phyloP scores from a whole-genome alignment of 352 stramenopile genomes.

The Pythium aristosporum region DNA sequence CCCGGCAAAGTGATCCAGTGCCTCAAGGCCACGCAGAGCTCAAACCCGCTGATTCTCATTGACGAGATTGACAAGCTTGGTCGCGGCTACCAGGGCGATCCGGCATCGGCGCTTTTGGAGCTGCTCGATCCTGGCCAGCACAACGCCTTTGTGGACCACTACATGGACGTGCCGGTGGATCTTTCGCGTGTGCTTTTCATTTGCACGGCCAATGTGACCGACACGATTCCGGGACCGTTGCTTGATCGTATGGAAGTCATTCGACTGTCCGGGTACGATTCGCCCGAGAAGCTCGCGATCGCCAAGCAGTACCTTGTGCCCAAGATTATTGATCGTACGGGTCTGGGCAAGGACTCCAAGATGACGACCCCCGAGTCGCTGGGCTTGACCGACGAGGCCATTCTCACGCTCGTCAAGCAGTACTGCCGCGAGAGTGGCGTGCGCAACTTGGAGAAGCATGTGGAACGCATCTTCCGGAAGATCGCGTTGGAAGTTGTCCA shows the following conservation, averaged over 20 bases:
- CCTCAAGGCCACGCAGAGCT: constrained; percentile 96
- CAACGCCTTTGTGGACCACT: constrained; percentile 97
- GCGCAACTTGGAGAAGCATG: constrained; percentile 97
- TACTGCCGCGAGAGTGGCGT: constrained; percentile 98
- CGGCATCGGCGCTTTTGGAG: constrained; percentile 95
- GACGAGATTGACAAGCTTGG: constrained; percentile 95
- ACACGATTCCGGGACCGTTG: constrained; percentile 96
- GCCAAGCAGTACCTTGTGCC: constrained; percentile 97
- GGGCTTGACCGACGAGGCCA: constrained; percentile 91
- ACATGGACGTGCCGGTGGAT: constrained; percentile 98
- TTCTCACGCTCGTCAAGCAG: constrained; percentile 84
- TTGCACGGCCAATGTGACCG: constrained; percentile 96
- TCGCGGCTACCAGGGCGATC: constrained; percentile 91
- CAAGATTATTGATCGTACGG: constrained; percentile 94
- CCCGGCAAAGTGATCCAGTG: constrained; percentile 99
- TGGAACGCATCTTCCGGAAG: constrained; percentile 99
- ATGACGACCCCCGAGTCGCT: constrained; percentile 82
- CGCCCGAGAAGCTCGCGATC: constrained; percentile 97
- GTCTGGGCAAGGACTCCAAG: constrained; percentile 56
- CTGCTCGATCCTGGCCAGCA: constrained; percentile 98
- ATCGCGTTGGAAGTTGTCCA: constrained; percentile 96
- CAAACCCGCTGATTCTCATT: constrained; percentile 98
- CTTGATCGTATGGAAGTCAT: constrained; percentile 99
- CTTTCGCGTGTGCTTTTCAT: constrained; percentile 97
- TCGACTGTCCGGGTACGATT: constrained; percentile 94